phyloP scores from a whole-genome alignment of 75 land plant species.

The Selaginella tamariscina region DNA sequence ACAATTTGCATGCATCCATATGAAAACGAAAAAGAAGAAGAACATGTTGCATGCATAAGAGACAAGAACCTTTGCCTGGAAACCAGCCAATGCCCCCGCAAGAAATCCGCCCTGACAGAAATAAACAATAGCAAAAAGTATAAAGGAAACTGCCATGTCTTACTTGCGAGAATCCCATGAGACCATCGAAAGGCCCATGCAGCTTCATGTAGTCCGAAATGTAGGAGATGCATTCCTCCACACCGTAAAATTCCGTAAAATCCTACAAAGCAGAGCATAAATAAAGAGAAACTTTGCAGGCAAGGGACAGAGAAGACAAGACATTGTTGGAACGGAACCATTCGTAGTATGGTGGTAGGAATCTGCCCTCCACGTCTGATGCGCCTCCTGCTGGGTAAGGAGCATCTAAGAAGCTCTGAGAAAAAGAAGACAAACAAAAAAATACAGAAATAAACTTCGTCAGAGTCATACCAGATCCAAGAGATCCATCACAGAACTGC shows the following conservation, averaged over 20 bases:
- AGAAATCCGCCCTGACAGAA: constrained; percentile 70
- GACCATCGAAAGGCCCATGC: constrained; percentile 79
- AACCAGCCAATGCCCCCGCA: constrained; percentile 54
- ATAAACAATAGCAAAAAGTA: neutral
- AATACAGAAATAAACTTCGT: no score
- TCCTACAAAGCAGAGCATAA: constrained; percentile 25
- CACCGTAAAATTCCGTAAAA: constrained; percentile 48
- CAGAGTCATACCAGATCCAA: constrained; percentile 14
- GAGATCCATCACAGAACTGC: constrained; percentile 12
- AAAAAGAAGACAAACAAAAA: neutral
- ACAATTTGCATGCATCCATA: neutral
- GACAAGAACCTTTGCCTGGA: constrained; percentile 38
- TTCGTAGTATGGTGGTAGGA: constrained; percentile 4
- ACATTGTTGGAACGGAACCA: constrained; percentile 6
- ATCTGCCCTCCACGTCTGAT: neutral
- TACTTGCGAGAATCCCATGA: constrained; percentile 94
- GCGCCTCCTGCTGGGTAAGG: neutral
- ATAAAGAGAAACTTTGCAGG: neutral
- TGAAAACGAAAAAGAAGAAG: neutral
- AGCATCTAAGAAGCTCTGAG: neutral
- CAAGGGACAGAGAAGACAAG: neutral
- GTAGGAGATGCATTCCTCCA: constrained; percentile 62
- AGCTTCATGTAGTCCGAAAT: constrained; percentile 62
- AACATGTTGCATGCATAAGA: neutral
- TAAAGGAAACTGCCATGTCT: neutral